Conservation (phyloP, 257 asterid genomes). For the Lycium barbarum region DNA sequence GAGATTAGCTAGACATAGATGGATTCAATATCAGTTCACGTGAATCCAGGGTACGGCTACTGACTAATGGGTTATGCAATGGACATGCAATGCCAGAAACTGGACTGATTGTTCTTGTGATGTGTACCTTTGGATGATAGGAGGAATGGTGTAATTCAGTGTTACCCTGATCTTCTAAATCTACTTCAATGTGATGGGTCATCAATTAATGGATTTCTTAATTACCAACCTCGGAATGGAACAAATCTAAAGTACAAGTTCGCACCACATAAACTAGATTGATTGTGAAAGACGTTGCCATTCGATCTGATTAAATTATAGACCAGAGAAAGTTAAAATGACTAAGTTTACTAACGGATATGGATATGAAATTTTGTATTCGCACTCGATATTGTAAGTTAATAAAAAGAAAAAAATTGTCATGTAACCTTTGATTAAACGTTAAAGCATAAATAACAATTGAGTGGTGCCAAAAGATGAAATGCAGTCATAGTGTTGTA, state of each 20-base stretch:
- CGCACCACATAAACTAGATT: constrained; percentile 28
- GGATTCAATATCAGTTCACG: constrained; percentile 40
- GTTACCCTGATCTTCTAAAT: not conserved
- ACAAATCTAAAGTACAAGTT: not conserved
- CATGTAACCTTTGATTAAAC: no score
- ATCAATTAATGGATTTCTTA: not conserved
- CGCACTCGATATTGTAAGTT: no score
- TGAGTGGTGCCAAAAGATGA: not conserved
- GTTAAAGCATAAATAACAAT: no score
- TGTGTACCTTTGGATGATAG: not conserved
- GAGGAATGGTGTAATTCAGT: constrained; percentile 22
- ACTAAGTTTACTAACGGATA: no score
- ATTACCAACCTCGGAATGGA: constrained; percentile 9
- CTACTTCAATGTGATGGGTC: not conserved
- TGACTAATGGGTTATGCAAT: constrained; percentile 30
- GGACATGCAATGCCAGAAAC: constrained; percentile 26
- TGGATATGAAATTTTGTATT: no score
- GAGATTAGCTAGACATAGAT: constrained; percentile 20
- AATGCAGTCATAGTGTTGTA: constrained; percentile 25
- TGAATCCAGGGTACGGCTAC: constrained; percentile 46
- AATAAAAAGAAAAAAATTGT: no score
- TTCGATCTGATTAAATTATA: not conserved
- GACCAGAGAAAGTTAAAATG: no score
- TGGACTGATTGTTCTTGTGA: constrained; percentile 34
- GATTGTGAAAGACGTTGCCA: constrained; percentile 38